phyloP scores from a whole-genome alignment of 768 basidiomycete species.

The Fomitopsis serialis region DNA sequence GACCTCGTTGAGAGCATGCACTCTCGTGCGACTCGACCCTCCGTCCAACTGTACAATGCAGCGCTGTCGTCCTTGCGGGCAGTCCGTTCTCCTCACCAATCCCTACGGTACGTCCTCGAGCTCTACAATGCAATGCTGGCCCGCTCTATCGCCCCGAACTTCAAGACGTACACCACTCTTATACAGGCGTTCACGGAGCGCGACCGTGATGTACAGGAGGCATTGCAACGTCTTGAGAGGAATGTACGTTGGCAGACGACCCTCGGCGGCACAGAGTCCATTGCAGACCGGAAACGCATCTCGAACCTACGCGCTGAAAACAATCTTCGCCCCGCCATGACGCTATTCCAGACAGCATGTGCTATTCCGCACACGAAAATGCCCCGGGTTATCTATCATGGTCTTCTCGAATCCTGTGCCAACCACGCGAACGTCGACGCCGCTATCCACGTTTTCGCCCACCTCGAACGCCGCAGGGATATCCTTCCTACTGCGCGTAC shows the following conservation, averaged over 20 bases:
- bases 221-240: slow-evolving; percentile 37
- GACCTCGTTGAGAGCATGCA: neutral
- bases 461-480: slow-evolving; percentile 44
- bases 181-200: slow-evolving; percentile 62
- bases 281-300: slow-evolving; percentile 33
- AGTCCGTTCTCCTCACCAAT: slow-evolving; percentile 43
- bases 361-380: slow-evolving; percentile 31
- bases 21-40: neutral
- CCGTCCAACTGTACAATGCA: neutral
- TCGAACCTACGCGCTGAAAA: slow-evolving; percentile 51
- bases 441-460: slow-evolving; percentile 60
- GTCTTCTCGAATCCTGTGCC: slow-evolving; percentile 59
- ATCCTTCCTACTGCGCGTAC: slow-evolving; percentile 28
- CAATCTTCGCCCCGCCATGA: slow-evolving; percentile 66
- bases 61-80: slow-evolving; percentile 25
- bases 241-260: slow-evolving; percentile 14
- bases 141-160: slow-evolving; percentile 55
- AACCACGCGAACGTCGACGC: slow-evolving; percentile 49
- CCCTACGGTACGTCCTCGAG: slow-evolving; percentile 51
- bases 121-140: slow-evolving; percentile 70
- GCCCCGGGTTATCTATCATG: slow-evolving; percentile 37
- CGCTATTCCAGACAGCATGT: slow-evolving; percentile 61
- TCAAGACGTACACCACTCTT: slow-evolving; percentile 56
- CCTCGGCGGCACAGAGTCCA: slow-evolving; percentile 1
- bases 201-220: slow-evolving; percentile 57